These are phyloP conservation scores for Trypethelium eluteriae DNA, from an alignment of 495 filamentous ascomycete species.

Conservation along the genomic window DNA sequence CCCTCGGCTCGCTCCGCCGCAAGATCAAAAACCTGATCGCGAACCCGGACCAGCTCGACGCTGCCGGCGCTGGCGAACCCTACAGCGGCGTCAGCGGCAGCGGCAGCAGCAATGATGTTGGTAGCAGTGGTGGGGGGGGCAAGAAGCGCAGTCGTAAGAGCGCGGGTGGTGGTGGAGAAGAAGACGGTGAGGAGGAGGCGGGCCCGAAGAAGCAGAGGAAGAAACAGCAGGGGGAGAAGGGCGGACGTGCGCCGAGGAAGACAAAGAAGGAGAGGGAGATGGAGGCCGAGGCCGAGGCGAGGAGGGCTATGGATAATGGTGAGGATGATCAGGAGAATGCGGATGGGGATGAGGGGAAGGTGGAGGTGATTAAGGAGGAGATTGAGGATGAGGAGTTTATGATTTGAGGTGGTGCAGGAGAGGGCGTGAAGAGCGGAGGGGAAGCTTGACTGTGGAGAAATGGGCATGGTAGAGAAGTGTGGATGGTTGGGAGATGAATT, in stretches of 20 bases:
- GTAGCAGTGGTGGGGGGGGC: neutral
- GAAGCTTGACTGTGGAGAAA: too few relatives aligned
- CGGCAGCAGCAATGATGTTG: neutral
- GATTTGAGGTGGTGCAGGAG: neutral
- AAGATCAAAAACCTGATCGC: neutral
- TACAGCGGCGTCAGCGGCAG: neutral
- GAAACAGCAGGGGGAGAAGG: neutral
- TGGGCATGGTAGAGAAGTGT: too few relatives aligned
- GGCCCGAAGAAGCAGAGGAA: neutral
- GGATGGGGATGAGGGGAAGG: neutral
- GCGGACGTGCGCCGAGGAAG: neutral
- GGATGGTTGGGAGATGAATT: too few relatives aligned
- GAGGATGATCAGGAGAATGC: neutral
- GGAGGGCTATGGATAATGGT: neutral
- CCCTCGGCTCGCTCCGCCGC: neutral
- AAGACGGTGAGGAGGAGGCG: neutral
- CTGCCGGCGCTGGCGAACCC: neutral
- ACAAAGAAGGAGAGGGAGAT: neutral
- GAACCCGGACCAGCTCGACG: neutral
- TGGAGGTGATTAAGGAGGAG: neutral
- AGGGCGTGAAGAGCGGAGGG: neutral
- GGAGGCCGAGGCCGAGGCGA: neutral
- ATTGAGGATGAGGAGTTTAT: neutral
- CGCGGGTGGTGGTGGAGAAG: neutral
- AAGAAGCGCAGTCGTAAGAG: conserved; percentile 7